Base-by-base conservation (phyloP, 2,329 filamentous ascomycete genomes). In the Fusarium sp. region DNA sequence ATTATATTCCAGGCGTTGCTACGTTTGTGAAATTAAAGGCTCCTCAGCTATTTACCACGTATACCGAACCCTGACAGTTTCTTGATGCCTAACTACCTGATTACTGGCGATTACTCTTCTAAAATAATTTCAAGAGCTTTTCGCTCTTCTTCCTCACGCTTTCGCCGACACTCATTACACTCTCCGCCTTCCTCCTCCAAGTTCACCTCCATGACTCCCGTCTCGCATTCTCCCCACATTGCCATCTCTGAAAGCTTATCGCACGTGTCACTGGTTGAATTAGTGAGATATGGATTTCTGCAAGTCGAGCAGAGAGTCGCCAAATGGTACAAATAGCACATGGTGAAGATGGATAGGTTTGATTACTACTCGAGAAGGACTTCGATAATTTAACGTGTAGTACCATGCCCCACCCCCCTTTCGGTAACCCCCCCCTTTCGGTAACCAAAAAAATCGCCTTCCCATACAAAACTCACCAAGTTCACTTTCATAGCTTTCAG, bases 21-120 rank as follows among this genome's bases (percentile, higher is more conserved):
- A 17, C 4, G 13, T 0, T 20, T 8, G 8, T 32, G 18, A 17
- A 17, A 8, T 8, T 4, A 0, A 4, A 17, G 3, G 3, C 12
- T 1, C 11, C 6, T 12, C 4, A 7, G 17, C 5, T 6, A 4
- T 2, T 2, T n/a, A 8, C n/a, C 6, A 0, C 0, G 12, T 35
- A 23, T 17, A 26, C 20, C 14, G 6, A 7, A 14, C 3, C 2
- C 3, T 14, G 6, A 4, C 32, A 5, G 2, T 8, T 15, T 9
- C 4, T 15, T 3, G 2, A 6, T 5, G 18, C 17, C 20, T 38
- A 26, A 7, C 15, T 14, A 18, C 11, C 20, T n/a, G 37, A 23
- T 23, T 23, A 23, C 23, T 23, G 23, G 23, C 23, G 5, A 4
- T 7, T n/a, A 33, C 17, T 52, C 32, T 13, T 35, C 6, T 15